A percentile compares a stretch with the other conserved stretches of the same genome.
Conservation (phyloP, 2,329 filamentous ascomycete species). For the Talaromyces funiculosus region DNA sequence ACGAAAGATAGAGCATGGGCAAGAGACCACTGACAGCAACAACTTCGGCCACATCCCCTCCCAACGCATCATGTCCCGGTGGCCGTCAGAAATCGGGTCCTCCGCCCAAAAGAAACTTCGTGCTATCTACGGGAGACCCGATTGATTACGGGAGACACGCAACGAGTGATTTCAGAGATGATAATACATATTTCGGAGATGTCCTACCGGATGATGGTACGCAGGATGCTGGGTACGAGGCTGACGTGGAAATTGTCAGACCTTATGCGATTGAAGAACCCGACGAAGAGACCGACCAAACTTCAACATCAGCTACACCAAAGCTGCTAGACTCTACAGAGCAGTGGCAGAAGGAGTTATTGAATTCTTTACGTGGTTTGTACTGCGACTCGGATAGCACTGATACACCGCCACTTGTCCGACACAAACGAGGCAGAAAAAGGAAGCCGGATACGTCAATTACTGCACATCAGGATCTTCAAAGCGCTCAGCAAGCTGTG, state of each 20-base stretch:
- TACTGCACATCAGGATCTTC: neutral
- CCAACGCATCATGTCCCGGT: conserved; percentile 2
- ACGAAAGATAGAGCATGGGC: conserved; percentile 9
- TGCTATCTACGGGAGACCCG: neutral
- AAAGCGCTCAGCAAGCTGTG: neutral
- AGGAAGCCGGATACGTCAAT: conserved; percentile 26
- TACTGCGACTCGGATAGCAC: conserved; percentile 25
- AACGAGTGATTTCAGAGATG: neutral
- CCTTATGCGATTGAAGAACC: conserved; percentile 39
- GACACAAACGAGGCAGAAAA: conserved; percentile 28
- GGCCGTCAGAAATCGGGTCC: conserved; percentile 9
- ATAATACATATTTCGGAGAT: conserved; percentile 11
- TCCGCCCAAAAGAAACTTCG: conserved; percentile 9
- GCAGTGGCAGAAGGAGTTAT: conserved; percentile 29
- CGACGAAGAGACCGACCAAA: conserved; percentile 22
- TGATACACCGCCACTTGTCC: conserved; percentile 1
- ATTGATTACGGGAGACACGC: neutral
- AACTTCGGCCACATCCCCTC: conserved; percentile 4
- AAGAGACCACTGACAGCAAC: conserved; percentile 7
- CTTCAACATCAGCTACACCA: conserved; percentile 15
- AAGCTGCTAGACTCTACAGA: conserved; percentile 22
- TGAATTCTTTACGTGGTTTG: conserved; percentile 29
- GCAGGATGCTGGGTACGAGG: conserved; percentile 28
- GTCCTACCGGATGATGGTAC: conserved; percentile 24
- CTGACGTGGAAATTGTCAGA: conserved; percentile 27